Percentiles rank a stretch among this genome's conserved stretches.
Conservation (phyloP, 306 rosid genomes). For the Prunus salicina region DNA sequence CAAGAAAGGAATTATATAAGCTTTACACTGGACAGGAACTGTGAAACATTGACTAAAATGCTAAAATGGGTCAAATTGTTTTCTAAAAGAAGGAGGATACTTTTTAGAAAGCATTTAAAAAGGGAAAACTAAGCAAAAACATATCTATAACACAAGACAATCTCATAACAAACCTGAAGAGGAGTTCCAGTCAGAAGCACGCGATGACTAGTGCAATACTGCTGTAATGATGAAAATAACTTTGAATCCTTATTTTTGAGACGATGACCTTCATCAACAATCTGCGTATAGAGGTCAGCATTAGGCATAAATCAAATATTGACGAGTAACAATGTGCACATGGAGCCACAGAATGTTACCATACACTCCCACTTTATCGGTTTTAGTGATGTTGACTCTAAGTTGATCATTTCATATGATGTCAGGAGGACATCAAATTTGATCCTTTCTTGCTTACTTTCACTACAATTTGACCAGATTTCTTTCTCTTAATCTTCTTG, state of each 20-base stretch:
- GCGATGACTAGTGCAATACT: constrained; percentile 74
- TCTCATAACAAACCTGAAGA: constrained; percentile 72
- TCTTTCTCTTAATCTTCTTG: constrained; percentile 89
- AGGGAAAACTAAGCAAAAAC: constrained; percentile 7
- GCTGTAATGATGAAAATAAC: constrained; percentile 88
- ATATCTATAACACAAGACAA: constrained; percentile 19
- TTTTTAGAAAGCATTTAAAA: background rate
- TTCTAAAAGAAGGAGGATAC: background rate
- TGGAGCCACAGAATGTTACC: constrained; percentile 43
- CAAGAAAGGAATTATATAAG: background rate
- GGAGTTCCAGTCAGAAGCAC: constrained; percentile 99
- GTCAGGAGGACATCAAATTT: constrained; percentile 95
- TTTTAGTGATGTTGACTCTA: constrained; percentile 68
- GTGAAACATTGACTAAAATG: background rate
- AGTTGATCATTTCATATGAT: constrained; percentile 97
- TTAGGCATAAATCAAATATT: constrained; percentile 23
- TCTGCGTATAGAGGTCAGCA: constrained; percentile 43
- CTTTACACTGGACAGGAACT: background rate
- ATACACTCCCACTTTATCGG: constrained; percentile 92
- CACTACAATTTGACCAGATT: constrained; percentile 63
- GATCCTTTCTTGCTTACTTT: constrained; percentile 95
- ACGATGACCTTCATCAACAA: constrained; percentile 99
- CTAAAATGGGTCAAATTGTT: background rate
- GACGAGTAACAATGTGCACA: constrained; percentile 12
- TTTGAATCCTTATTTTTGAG: constrained; percentile 97